Evolutionary conservation across 2,329 filamentous ascomycete species (phyloP).

Genomic region (Scytalidium sp.): DNA sequence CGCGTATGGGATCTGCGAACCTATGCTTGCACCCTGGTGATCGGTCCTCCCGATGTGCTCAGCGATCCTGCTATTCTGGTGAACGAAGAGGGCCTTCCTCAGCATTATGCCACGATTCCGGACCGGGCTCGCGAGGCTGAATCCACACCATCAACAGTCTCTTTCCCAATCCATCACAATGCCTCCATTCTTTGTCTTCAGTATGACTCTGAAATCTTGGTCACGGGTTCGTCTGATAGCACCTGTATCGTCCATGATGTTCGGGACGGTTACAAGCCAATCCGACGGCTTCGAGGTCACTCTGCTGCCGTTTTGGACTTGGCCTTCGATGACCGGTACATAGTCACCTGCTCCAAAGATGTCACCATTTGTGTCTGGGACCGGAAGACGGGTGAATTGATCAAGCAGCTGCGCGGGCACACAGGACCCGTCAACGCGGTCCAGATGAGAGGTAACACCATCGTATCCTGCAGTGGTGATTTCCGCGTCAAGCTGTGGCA

Average conservation of each 20-base stretch:
- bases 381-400: slow-evolving; percentile 68
- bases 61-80: slow-evolving; percentile 48
- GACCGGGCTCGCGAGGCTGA: slow-evolving; percentile 31
- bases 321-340: slow-evolving; percentile 86
- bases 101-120: slow-evolving; percentile 53
- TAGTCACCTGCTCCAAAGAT: slow-evolving; percentile 97
- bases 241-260: slow-evolving; percentile 92
- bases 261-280: slow-evolving; percentile 71
- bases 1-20: slow-evolving; percentile 95
- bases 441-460: slow-evolving; percentile 86
- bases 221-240: slow-evolving; percentile 90
- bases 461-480: slow-evolving; percentile 92
- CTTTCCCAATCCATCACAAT: slow-evolving; percentile 70
- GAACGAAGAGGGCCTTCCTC: slow-evolving; percentile 47
- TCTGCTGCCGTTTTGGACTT: slow-evolving; percentile 88
- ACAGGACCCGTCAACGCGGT: slow-evolving; percentile 93
- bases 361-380: slow-evolving; percentile 94
- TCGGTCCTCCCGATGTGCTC: slow-evolving; percentile 72
- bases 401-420: slow-evolving; percentile 82
- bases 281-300: slow-evolving; percentile 75
- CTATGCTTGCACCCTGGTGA: slow-evolving; percentile 78
- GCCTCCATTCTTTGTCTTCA: slow-evolving; percentile 94
- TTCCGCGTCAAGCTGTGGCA: slow-evolving; percentile 95
- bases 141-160: slow-evolving; percentile 52
- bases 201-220: slow-evolving; percentile 88